phyloP scores from a whole-genome alignment of 495 filamentous ascomycete genomes.

The Peziza echinospora region DNA sequence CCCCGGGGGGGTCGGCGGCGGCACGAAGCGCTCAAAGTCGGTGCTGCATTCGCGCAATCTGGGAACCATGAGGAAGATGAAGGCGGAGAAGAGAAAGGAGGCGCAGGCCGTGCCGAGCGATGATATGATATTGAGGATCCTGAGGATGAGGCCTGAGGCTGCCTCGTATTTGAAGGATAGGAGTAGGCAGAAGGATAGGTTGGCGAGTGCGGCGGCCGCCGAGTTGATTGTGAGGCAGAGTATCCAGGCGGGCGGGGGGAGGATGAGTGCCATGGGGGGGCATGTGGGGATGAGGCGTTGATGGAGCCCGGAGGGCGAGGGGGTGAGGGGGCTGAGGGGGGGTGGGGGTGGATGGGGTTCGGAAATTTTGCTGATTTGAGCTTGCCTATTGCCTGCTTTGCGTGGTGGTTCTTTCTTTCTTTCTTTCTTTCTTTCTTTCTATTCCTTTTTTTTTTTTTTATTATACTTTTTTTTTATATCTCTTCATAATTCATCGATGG shows the following conservation, averaged over 20 bases:
- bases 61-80: conserved; percentile 85
- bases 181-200: conserved; percentile 78
- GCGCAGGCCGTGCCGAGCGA: conserved; percentile 92
- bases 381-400: too few relatives aligned
- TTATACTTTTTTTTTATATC: too few relatives aligned
- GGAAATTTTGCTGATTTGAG: too few relatives aligned
- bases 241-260: conserved; percentile 45
- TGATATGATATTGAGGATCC: conserved; percentile 90
- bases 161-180: conserved; percentile 70
- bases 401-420: too few relatives aligned
- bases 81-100: conserved; percentile 86
- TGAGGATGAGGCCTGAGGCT: conserved; percentile 94
- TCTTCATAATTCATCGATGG: too few relatives aligned
- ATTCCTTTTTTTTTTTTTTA: too few relatives aligned
- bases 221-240: conserved; percentile 91
- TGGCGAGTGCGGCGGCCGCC: conserved; percentile 73
- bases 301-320: neutral
- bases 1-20: conserved; percentile 22
- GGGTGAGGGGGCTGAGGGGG: too few relatives aligned
- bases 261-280: conserved; percentile 12
- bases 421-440: too few relatives aligned
- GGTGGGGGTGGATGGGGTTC: too few relatives aligned
- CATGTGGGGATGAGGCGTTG: neutral
- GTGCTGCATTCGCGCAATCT: conserved; percentile 91
- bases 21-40: conserved; percentile 58